Evolutionary conservation across 768 basidiomycete species (phyloP).

Genomic region (Rubroboletus satanas): DNA sequence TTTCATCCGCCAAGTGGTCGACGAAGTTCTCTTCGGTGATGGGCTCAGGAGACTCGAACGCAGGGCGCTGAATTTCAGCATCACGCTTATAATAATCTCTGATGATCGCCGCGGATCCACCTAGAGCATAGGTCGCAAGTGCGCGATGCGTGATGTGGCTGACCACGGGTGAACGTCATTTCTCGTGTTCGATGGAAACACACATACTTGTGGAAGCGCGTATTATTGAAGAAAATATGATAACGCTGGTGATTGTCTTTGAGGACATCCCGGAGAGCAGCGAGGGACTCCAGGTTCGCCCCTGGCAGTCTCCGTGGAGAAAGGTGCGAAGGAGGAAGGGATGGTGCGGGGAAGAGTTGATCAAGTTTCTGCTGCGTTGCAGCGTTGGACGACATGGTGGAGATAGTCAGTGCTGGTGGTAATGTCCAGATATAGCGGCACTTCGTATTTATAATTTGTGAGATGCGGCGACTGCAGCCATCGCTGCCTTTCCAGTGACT

Average conservation of each 20-base stretch:
- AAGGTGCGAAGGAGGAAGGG: constrained; percentile 23
- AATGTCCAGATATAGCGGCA: no score
- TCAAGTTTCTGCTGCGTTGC: constrained; percentile 9
- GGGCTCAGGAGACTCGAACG: constrained; percentile 20
- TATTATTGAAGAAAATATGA: constrained; percentile 49
- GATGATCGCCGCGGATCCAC: constrained; percentile 22
- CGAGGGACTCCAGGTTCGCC: constrained; percentile 18
- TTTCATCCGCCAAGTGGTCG: constrained; percentile 25
- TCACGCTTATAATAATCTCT: constrained; percentile 27
- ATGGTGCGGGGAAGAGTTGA: constrained; percentile 24
- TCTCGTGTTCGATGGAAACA: no score
- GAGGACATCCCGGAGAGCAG: constrained; percentile 31
- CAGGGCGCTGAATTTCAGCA: constrained; percentile 18
- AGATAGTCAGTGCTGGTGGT: no score
- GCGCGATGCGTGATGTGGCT: constrained; percentile 31
- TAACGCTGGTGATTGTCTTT: constrained; percentile 46
- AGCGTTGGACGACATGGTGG: constrained; percentile 12
- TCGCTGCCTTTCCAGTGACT: no score
- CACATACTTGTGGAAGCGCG: constrained; percentile 49
- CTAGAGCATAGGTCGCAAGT: constrained; percentile 28
- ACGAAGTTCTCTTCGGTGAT: constrained; percentile 25
- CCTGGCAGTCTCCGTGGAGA: constrained; percentile 30
- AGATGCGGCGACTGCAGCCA: no score
- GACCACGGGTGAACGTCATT: neutral
- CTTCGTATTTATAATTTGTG: no score